These are phyloP conservation scores for Ganoderma sinense DNA, from an alignment of 1,284 basidiomycete genomes.

Conservation along the genomic window DNA sequence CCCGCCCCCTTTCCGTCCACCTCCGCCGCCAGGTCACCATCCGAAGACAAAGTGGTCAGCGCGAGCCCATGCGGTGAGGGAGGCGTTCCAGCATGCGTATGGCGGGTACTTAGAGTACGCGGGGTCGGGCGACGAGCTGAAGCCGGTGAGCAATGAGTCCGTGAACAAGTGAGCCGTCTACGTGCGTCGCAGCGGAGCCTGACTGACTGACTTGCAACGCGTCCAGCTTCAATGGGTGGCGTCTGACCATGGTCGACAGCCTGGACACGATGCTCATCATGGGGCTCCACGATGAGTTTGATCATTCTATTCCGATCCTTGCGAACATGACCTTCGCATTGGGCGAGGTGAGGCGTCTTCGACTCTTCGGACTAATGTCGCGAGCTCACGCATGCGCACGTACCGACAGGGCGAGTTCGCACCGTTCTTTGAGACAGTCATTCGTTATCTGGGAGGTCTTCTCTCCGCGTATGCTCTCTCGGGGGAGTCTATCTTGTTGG, in stretches of 20 bases:
- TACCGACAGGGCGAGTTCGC: constrained; percentile 40
- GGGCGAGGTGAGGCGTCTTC: constrained; percentile 39
- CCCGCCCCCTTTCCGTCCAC: constrained; percentile 8
- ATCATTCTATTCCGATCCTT: constrained; percentile 66
- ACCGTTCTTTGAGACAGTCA: constrained; percentile 79
- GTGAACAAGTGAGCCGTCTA: constrained; percentile 56
- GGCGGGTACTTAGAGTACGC: constrained; percentile 65
- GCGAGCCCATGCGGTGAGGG: constrained; percentile 60
- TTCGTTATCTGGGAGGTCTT: constrained; percentile 78
- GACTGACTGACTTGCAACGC: background rate
- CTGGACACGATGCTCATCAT: constrained; percentile 83
- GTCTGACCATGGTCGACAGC: constrained; percentile 76
- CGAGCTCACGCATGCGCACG: background rate
- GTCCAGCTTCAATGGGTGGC: constrained; percentile 76
- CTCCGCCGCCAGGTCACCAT: constrained; percentile 10
- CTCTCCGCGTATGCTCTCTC: constrained; percentile 77
- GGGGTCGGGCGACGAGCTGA: constrained; percentile 65
- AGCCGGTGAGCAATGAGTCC: constrained; percentile 54
- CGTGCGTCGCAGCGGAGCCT: background rate
- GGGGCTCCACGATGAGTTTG: constrained; percentile 73
- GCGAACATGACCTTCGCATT: constrained; percentile 64
- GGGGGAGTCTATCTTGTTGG: constrained; percentile 56
- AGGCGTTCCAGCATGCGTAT: constrained; percentile 71
- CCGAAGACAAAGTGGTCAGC: constrained; percentile 49
- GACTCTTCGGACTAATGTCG: background rate